These are phyloP conservation scores for Paulownia fortunei DNA, from an alignment of 257 asterid genomes.

Conservation along the genomic window DNA sequence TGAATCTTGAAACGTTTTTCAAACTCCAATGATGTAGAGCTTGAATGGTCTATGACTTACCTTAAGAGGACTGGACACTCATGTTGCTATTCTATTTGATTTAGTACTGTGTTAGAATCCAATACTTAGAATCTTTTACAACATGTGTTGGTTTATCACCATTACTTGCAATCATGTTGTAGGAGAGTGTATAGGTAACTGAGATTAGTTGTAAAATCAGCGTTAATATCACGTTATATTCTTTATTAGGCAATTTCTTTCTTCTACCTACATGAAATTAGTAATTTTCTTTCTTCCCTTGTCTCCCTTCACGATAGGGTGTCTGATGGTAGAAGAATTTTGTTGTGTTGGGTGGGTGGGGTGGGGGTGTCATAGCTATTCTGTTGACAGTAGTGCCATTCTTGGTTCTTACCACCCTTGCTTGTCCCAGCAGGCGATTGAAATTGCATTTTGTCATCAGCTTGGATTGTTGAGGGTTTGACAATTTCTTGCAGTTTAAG, in stretches of 20 bases:
- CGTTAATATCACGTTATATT: neutral
- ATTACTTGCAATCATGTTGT: neutral
- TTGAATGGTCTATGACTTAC: conserved; percentile 9
- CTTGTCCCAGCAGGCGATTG: neutral
- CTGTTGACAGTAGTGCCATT: too few species aligned
- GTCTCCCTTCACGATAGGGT: neutral
- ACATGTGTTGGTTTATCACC: neutral
- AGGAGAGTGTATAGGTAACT: neutral
- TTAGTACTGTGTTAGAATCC: neutral
- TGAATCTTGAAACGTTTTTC: neutral
- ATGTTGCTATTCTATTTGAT: neutral
- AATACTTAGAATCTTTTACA: neutral
- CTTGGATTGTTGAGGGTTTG: neutral
- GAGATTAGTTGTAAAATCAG: neutral
- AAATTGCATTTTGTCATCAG: neutral
- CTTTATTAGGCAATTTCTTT: neutral
- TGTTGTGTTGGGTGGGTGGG: too few species aligned
- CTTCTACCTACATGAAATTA: neutral
- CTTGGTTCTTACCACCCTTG: neutral
- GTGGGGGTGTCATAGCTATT: too few species aligned
- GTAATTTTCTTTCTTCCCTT: neutral
- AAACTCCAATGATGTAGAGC: neutral
- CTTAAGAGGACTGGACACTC: neutral
- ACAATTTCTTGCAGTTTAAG: neutral
- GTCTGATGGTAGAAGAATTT: neutral